phyloP scores from a whole-genome alignment of 108 stramenopile genomes.

The Aurantiochytrium sp. region DNA sequence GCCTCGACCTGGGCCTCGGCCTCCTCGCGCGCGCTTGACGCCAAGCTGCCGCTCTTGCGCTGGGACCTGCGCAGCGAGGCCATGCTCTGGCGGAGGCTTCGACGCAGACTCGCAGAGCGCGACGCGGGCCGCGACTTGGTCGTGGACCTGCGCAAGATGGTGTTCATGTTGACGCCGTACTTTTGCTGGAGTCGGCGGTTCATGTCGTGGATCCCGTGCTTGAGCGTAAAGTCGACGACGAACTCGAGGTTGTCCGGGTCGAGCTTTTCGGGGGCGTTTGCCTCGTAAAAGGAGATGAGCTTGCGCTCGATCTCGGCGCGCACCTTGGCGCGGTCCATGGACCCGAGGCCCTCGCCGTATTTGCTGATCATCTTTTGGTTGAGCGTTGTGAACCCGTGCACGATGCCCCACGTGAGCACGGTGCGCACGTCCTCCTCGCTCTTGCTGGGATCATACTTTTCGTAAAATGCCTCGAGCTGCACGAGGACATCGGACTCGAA shows the following conservation, averaged over 20 bases:
- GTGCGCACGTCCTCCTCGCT: not conserved
- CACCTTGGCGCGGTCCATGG: not conserved
- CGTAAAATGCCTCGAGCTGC: not conserved
- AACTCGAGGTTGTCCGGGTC: conserved; percentile 9
- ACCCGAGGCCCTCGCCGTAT: conserved; percentile 5
- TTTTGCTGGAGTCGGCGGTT: not conserved
- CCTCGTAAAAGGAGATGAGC: not conserved
- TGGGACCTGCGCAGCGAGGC: not conserved
- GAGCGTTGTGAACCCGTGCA: not conserved
- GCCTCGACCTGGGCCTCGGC: conserved; percentile 4
- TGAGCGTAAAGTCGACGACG: not conserved
- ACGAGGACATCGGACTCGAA: not conserved
- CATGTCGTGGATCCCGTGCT: not conserved
- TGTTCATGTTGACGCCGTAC: not conserved
- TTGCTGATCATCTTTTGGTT: not conserved
- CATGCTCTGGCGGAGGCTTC: not conserved
- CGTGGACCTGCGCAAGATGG: not conserved
- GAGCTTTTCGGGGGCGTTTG: not conserved
- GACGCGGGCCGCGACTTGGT: not conserved
- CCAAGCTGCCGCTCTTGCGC: not conserved
- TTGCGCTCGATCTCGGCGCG: not conserved
- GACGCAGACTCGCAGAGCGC: not conserved
- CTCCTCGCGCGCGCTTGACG: not conserved
- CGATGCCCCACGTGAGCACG: conserved; percentile 1
- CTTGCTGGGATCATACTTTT: not conserved